Base-by-base conservation (phyloP, 2,329 filamentous ascomycete genomes). In the Fusarium sp. region DNA sequence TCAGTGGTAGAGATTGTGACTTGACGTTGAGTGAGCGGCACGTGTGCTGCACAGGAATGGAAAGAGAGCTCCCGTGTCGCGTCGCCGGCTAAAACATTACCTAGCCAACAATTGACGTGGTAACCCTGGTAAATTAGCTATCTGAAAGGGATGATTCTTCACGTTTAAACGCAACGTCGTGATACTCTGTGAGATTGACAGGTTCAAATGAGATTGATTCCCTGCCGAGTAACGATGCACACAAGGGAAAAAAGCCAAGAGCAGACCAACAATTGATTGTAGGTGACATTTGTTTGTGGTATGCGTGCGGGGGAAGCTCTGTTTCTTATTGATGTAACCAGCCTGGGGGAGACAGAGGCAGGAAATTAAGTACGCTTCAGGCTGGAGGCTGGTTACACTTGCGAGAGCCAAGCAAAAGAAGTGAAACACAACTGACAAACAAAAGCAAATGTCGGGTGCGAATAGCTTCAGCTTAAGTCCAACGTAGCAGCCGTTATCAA, bases 401-500 rank as follows among this genome's bases (percentile, higher is more conserved):
- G n/a, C 38, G 20, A 39, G 17, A 39, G 38, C 38, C 38, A 39
- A 15, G 26, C 20, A 42, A 62, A 46, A 42, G 22, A 31, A 4
- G 28, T 31, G 28, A 31, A 31, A 31, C 28, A 36, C 34, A 36
- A 36, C 34, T n/a, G 57, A 26, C 36, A 38, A 18, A 28, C 24
- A 33, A 20, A n/a, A 40, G 22, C 22, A 17, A 26, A 44, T 44
- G 14, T 17, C 24, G 17, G 8, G 28, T 46, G 60, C 36, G 62
- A 65, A 65, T 65, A 66, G 40, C 62, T 65, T 65, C 58, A 59
- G 7, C 34, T 38, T 31, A 28, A 36, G 31, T 14, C 31, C 44
- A 64, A 64, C 60, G 61, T 44, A 43, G 31, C 60, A 65, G 34
- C 52, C 60, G 62, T 59, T 59, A 65, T 65, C 60, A 26, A 26